Evolutionary conservation across 139 green algal genomes (phyloP).

Genomic region (Edaphochlamys debaryana): DNA sequence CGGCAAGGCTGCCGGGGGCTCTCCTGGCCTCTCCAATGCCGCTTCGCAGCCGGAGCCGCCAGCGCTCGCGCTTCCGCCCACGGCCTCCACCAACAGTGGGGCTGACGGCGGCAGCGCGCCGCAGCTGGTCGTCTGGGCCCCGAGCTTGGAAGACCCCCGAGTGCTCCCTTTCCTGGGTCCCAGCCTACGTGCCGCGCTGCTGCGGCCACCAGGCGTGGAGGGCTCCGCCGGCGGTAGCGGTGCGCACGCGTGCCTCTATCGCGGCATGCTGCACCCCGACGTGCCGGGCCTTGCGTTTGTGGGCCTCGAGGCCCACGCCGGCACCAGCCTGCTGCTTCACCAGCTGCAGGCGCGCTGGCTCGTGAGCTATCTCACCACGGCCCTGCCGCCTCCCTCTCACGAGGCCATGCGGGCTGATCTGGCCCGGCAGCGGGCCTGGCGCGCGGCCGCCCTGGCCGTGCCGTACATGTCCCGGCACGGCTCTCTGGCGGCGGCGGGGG

Average conservation of each 20-base stretch:
- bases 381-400: background rate
- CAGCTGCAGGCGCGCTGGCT: constrained; percentile 30
- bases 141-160: background rate
- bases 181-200: background rate
- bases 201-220: background rate
- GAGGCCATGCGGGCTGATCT: constrained; percentile 5
- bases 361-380: background rate
- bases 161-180: background rate
- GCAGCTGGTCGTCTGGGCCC: background rate
- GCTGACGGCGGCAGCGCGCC: too few species aligned
- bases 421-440: background rate
- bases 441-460: background rate
- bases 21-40: too few species aligned
- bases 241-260: background rate
- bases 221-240: too few species aligned
- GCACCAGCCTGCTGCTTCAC: background rate
- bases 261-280: background rate
- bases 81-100: too few species aligned
- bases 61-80: too few species aligned
- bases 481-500: background rate
- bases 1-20: too few species aligned
- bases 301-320: background rate
- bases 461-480: constrained; percentile 11
- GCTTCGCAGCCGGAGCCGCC: too few species aligned
- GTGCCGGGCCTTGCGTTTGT: background rate